A percentile compares a stretch with the other conserved stretches of the same genome.
phyloP scores from a whole-genome alignment of 2,329 filamentous ascomycete species.

The Ophiosphaerella herpotricha region DNA sequence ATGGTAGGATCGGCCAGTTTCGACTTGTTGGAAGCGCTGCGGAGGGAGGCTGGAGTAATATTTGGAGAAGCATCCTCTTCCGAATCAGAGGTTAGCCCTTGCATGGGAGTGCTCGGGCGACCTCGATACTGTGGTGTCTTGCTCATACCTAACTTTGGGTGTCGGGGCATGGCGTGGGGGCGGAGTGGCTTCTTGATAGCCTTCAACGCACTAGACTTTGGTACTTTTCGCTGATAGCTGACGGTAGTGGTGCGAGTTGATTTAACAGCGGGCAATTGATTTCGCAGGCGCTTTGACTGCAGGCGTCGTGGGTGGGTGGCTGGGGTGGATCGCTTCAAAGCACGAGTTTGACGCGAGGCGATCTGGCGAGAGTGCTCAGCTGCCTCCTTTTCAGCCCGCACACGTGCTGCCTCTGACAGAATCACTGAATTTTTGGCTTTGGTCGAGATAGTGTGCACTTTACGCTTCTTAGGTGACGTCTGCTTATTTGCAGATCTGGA shows the following conservation, averaged over 20 bases:
- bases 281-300: constrained; percentile 4
- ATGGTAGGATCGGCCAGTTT: constrained; percentile 11
- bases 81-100: constrained; percentile 6
- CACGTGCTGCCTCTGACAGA: constrained; percentile 23
- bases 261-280: constrained; percentile 7
- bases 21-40: constrained; percentile 34
- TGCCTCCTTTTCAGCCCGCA: constrained; percentile 32
- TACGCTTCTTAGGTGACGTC: constrained; percentile 41
- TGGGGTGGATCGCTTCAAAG: constrained; percentile 30
- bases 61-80: constrained; percentile 35
- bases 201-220: constrained; percentile 30
- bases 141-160: constrained; percentile 6
- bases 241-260: constrained; percentile 26
- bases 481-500: constrained; percentile 26
- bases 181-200: constrained; percentile 22
- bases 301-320: constrained; percentile 15
- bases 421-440: constrained; percentile 33
- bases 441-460: constrained; percentile 18
- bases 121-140: constrained; percentile 20
- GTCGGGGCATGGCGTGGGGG: constrained; percentile 8
- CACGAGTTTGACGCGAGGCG: constrained; percentile 40
- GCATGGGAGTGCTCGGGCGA: constrained; percentile 23
- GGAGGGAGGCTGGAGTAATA: constrained; percentile 43
- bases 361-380: constrained; percentile 34
- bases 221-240: constrained; percentile 27